phyloP scores from a whole-genome alignment of 2,329 filamentous ascomycete genomes.

The Fusarium anthophilum region DNA sequence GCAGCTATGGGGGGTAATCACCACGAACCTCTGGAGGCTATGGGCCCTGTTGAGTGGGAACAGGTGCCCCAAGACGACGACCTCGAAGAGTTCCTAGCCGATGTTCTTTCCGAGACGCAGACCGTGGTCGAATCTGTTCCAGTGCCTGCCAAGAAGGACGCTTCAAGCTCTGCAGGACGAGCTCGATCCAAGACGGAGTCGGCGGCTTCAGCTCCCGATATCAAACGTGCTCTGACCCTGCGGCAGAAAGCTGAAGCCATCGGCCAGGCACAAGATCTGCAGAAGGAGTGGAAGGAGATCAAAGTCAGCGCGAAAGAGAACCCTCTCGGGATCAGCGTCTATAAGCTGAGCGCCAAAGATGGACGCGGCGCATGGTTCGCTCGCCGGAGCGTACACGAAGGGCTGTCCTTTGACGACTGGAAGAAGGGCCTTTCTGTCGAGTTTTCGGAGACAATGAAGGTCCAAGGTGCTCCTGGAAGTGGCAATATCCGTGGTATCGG shows the following conservation, averaged over 20 bases:
- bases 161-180: constrained; percentile 56
- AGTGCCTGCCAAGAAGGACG: constrained; percentile 42
- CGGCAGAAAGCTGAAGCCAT: constrained; percentile 57
- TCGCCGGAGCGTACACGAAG: constrained; percentile 82
- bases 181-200: constrained; percentile 66
- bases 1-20: constrained; percentile 60
- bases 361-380: constrained; percentile 91
- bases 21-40: constrained; percentile 66
- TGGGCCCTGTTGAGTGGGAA: constrained; percentile 65
- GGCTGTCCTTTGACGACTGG: constrained; percentile 80
- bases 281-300: constrained; percentile 87
- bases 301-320: constrained; percentile 78
- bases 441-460: constrained; percentile 79
- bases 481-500: constrained; percentile 87
- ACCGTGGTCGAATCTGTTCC: constrained; percentile 82
- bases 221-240: constrained; percentile 58
- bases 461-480: constrained; percentile 74
- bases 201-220: constrained; percentile 59
- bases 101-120: constrained; percentile 73
- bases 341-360: constrained; percentile 82
- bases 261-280: constrained; percentile 64
- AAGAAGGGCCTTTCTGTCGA: constrained; percentile 79
- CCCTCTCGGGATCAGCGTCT: constrained; percentile 78
- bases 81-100: constrained; percentile 62
- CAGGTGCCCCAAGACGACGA: constrained; percentile 57